phyloP scores from a whole-genome alignment of 805 yeast species.

The Candida xiaguanensis region DNA sequence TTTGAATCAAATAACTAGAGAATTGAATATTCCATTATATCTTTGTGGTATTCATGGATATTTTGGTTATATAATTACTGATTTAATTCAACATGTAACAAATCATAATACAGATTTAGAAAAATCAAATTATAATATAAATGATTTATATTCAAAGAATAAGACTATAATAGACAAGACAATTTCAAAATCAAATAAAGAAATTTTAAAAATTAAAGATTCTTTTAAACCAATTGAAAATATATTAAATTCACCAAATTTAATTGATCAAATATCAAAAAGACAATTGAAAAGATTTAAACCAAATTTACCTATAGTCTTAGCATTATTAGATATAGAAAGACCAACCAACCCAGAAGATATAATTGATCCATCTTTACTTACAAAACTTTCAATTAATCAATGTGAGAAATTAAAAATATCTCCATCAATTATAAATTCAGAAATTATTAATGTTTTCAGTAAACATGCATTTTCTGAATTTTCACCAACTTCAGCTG shows the following conservation, averaged over 20 bases:
- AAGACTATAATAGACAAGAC: conserved; percentile 31
- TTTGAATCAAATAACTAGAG: conserved; percentile 57
- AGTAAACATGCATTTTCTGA: conserved; percentile 56
- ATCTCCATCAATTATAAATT: conserved; percentile 33
- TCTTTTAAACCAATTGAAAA: conserved; percentile 32
- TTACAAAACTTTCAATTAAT: conserved; percentile 24
- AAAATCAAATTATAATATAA: conserved; percentile 40
- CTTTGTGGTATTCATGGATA: conserved; percentile 71
- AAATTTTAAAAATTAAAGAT: conserved; percentile 35
- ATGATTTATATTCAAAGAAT: conserved; percentile 37
- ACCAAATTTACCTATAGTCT: conserved; percentile 55
- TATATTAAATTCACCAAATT: conserved; percentile 30
- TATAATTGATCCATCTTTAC: conserved; percentile 19
- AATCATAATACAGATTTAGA: conserved; percentile 46
- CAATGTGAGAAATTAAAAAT: conserved; percentile 31
- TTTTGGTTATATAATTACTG: conserved; percentile 78
- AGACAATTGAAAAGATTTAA: conserved; percentile 48
- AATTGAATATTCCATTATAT: conserved; percentile 60
- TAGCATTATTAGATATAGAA: conserved; percentile 51
- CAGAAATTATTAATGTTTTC: conserved; percentile 39
- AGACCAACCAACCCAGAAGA: conserved; percentile 21
- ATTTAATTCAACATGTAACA: conserved; percentile 63
- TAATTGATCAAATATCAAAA: conserved; percentile 40
- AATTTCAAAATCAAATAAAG: conserved; percentile 40
- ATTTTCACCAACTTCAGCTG: conserved; percentile 79